Conservation (phyloP, 2,329 filamentous ascomycete genomes). For the Sporothrix pallida region DNA sequence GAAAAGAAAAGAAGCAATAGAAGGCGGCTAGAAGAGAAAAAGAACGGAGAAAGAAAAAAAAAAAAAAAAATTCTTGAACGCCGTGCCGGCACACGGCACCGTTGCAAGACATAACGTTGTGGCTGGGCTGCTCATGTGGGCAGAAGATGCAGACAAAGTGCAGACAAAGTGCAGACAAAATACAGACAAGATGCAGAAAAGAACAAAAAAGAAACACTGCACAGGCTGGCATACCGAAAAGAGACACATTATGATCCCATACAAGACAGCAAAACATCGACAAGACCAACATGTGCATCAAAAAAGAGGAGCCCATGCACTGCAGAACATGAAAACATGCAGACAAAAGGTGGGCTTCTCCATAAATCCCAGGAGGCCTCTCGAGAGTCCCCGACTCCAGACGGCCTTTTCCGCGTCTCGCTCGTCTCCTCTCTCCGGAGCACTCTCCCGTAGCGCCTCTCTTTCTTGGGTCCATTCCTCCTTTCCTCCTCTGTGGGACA, state of each 20-base stretch:
- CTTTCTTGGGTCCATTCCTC: neutral
- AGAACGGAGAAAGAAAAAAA: neutral
- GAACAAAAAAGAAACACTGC: neutral
- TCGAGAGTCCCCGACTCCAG: neutral
- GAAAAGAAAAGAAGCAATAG: neutral
- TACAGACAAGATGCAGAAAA: no score
- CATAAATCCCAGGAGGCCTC: slow-evolving; percentile 18
- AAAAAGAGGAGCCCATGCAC: neutral
- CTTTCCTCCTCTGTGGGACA: neutral
- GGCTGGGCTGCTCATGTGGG: neutral
- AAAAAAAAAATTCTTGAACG: neutral
- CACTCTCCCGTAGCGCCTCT: neutral
- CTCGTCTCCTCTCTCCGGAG: neutral
- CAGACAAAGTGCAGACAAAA: no score
- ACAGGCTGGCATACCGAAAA: neutral
- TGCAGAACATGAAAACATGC: neutral
- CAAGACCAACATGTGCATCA: slow-evolving; percentile 14
- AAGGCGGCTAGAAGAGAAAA: slow-evolving; percentile 8
- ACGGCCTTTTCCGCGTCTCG: neutral
- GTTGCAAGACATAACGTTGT: neutral
- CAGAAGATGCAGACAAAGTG: neutral
- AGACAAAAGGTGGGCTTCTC: neutral
- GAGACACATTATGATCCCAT: neutral
- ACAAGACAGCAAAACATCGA: neutral
- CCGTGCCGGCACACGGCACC: neutral